Evolutionary conservation across 179 eudicot genomes (phyloP).

Genomic region (Spinacia oleracea): DNA sequence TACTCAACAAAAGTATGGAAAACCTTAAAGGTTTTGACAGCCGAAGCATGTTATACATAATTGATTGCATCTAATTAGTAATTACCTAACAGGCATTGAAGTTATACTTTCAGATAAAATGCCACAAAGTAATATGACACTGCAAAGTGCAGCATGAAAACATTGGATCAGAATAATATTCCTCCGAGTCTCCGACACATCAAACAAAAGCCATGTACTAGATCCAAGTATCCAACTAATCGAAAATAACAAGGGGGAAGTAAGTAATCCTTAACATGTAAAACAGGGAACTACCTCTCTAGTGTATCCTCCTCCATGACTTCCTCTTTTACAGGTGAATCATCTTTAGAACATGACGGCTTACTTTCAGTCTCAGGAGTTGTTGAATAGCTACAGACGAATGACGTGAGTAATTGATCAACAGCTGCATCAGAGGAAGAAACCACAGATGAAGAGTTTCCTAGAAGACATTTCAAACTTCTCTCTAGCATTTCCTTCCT

Average conservation of each 20-base stretch:
- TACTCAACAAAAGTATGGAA: background rate
- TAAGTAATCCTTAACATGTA: background rate
- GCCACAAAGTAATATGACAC: background rate
- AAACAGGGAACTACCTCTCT: slow-evolving; percentile 30
- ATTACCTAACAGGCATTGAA: background rate
- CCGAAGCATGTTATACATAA: background rate
- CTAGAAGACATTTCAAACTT: slow-evolving; percentile 28
- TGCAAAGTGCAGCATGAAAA: background rate
- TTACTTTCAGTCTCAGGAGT: slow-evolving; percentile 32
- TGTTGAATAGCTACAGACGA: slow-evolving; percentile 43
- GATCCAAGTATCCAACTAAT: background rate
- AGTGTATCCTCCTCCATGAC: slow-evolving; percentile 28
- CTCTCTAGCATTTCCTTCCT: slow-evolving; percentile 33
- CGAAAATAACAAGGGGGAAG: background rate
- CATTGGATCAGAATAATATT: background rate
- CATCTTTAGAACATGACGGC: slow-evolving; percentile 31
- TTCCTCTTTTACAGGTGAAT: slow-evolving; percentile 33
- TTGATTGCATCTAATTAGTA: background rate
- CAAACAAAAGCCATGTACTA: background rate
- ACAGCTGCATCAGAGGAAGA: slow-evolving; percentile 34
- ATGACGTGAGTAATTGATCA: slow-evolving; percentile 51
- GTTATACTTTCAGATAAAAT: background rate
- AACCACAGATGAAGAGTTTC: slow-evolving; percentile 28
- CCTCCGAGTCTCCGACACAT: background rate
- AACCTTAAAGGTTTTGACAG: background rate